These are phyloP conservation scores for Eutrema salsugineum DNA, from an alignment of 441 rosid genomes.

Conservation along the genomic window DNA sequence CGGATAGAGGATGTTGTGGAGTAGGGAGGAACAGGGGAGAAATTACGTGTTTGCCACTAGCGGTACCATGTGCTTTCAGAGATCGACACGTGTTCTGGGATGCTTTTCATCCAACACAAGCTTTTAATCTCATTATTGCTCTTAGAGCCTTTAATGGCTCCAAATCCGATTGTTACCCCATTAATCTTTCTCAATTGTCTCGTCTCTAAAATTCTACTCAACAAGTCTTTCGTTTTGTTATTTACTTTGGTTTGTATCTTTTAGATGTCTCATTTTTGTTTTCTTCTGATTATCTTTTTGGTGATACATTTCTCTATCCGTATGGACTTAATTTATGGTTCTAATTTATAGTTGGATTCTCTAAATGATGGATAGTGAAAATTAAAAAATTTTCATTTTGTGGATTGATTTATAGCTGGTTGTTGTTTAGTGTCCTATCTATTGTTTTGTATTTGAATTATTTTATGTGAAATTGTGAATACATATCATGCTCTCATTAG, in stretches of 20 bases:
- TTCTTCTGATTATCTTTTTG: no score
- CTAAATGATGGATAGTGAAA: no score
- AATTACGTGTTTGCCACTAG: conserved; percentile 52
- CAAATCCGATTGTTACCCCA: conserved; percentile 48
- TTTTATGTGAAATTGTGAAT: no score
- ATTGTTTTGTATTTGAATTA: no score
- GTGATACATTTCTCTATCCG: no score
- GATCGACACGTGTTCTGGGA: conserved; percentile 60
- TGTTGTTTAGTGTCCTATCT: no score
- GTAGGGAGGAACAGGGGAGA: conserved; percentile 48
- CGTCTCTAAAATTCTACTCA: conserved; percentile 13
- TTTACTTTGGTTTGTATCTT: background rate
- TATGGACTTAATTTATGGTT: no score
- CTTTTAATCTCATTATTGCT: conserved; percentile 49
- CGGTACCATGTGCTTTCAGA: conserved; percentile 47
- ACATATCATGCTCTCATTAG: no score
- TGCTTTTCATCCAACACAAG: conserved; percentile 56
- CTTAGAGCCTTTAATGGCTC: conserved; percentile 46
- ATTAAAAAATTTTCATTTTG: no score
- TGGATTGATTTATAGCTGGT: no score
- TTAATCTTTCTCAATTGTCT: conserved; percentile 50
- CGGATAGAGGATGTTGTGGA: conserved; percentile 60
- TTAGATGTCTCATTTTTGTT: background rate
- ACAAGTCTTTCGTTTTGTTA: background rate
- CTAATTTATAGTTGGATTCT: no score